A percentile compares a stretch with the other conserved stretches of the same genome.
phyloP scores from a whole-genome alignment of 1,284 basidiomycete species.

The Clitocybe nebularis region DNA sequence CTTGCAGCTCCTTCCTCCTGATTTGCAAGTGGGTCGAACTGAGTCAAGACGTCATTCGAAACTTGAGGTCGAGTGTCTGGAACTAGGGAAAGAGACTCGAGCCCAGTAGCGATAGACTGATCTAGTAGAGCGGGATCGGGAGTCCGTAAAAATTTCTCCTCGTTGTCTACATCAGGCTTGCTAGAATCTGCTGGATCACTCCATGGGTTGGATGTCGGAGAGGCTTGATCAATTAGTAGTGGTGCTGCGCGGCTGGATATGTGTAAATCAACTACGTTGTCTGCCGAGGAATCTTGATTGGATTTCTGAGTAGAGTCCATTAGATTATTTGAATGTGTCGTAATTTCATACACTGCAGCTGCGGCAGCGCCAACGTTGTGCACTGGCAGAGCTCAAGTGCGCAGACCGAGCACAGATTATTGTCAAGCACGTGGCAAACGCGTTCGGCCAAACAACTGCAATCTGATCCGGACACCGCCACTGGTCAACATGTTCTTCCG shows the following conservation, averaged over 20 bases:
- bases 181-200: constrained; percentile 14
- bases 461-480: neutral
- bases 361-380: neutral
- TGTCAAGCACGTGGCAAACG: neutral
- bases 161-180: constrained; percentile 2
- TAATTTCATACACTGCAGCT: neutral
- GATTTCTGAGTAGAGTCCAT: neutral
- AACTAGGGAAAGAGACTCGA: constrained; percentile 22
- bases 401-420: neutral
- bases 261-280: constrained; percentile 14
- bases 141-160: constrained; percentile 20
- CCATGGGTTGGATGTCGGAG: constrained; percentile 15
- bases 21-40: constrained; percentile 65
- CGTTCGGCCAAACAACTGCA: neutral
- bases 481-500: neutral
- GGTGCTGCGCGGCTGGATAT: constrained; percentile 3
- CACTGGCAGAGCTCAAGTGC: neutral
- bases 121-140: constrained; percentile 39
- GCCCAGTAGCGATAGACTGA: constrained; percentile 30
- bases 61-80: constrained; percentile 20
- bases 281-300: neutral
- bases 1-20: constrained; percentile 53
- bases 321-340: neutral
- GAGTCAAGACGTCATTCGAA: constrained; percentile 44
- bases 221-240: constrained; percentile 12